These are phyloP conservation scores for Backusella tarrabulga DNA, from an alignment of 192 early-diverging fungal species.

Conservation along the genomic window DNA sequence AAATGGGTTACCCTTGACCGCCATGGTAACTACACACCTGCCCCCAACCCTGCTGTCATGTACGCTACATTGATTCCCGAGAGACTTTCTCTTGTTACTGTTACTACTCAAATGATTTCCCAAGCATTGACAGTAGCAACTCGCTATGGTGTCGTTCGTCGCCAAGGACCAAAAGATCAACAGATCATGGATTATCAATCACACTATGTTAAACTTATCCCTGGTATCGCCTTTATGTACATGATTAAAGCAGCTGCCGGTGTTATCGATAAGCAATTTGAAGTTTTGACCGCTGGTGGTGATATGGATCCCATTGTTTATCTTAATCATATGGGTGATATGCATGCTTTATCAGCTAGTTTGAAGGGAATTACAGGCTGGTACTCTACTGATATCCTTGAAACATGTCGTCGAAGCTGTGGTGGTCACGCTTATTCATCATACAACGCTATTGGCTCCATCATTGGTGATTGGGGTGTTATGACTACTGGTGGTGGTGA, in stretches of 20 bases:
- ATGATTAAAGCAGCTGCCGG: conserved; percentile 22
- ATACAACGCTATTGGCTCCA: conserved; percentile 62
- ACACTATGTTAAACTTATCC: conserved; percentile 57
- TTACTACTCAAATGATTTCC: conserved; percentile 36
- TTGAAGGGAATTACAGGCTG: conserved; percentile 51
- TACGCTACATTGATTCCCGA: conserved; percentile 66
- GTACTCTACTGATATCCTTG: conserved; percentile 51
- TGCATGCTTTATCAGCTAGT: conserved; percentile 55
- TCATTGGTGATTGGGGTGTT: conserved; percentile 62
- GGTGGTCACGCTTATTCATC: conserved; percentile 68
- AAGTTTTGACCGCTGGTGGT: conserved; percentile 38
- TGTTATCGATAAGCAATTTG: conserved; percentile 17
- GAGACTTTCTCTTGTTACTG: conserved; percentile 50
- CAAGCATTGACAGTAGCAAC: conserved; percentile 59
- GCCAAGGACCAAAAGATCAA: conserved; percentile 59
- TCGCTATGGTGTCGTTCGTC: conserved; percentile 58
- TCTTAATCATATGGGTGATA: conserved; percentile 49
- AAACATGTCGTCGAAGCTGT: conserved; percentile 49
- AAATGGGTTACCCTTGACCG: conserved; percentile 52
- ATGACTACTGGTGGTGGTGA: conserved; percentile 59
- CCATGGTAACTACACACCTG: conserved; percentile 51
- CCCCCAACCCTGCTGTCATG: conserved; percentile 53
- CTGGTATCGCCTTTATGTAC: conserved; percentile 51
- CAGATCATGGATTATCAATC: conserved; percentile 69
- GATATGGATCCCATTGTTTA: conserved; percentile 48